A percentile compares a stretch with the other conserved stretches of the same genome.
Conservation (phyloP, 495 filamentous ascomycete genomes). For the Poronia punctata region DNA sequence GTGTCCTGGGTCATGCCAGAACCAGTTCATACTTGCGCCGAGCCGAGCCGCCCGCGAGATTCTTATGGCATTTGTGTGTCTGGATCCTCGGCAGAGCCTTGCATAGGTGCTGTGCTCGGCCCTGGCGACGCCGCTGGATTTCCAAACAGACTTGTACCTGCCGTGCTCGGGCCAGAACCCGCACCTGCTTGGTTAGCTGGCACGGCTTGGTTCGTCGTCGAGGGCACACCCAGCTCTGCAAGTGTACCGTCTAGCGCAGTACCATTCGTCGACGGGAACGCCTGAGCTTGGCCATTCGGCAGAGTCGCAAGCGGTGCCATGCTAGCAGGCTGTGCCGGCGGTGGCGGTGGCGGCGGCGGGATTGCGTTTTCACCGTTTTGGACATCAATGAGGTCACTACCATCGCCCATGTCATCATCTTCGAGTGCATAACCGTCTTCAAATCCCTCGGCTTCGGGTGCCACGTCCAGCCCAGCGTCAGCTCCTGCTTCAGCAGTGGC, state of each 20-base stretch:
- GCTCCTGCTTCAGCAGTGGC: conserved; percentile 8
- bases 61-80: conserved; percentile 7
- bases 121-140: conserved; percentile 7
- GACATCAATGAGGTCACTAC: conserved; percentile 33
- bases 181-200: not conserved
- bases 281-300: not conserved
- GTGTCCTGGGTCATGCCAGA: too few relatives aligned
- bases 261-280: not conserved
- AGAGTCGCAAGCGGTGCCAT: not conserved
- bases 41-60: not conserved
- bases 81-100: conserved; percentile 11
- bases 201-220: conserved; percentile 3
- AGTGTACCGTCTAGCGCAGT: not conserved
- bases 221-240: not conserved
- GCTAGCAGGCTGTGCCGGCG: conserved; percentile 6
- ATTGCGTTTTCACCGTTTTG: conserved; percentile 5
- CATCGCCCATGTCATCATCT: conserved; percentile 39
- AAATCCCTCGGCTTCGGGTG: conserved; percentile 24
- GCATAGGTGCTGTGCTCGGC: conserved; percentile 22
- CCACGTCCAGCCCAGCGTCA: conserved; percentile 5
- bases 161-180: conserved; percentile 15
- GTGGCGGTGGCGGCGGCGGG: conserved; percentile 13
- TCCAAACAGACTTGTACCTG: conserved; percentile 12
- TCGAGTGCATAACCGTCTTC: conserved; percentile 34
- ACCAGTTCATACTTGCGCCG: too few relatives aligned